A percentile compares a stretch with the other conserved stretches of the same genome.
phyloP scores from a whole-genome alignment of 192 early-diverging fungal genomes.

The Coemansia umbellata region DNA sequence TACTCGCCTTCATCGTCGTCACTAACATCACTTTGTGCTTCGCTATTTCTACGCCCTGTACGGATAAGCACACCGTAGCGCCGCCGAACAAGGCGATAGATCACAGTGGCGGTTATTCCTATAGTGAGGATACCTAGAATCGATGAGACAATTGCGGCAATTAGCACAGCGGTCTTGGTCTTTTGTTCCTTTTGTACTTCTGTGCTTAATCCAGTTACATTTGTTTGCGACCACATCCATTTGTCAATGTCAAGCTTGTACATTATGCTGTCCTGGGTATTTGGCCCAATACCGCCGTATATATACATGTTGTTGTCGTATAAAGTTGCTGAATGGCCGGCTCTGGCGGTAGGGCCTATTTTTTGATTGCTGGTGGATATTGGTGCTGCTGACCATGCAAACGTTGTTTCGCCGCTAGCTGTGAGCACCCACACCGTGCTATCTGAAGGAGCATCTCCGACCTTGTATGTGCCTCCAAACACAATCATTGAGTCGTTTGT shows the following conservation, averaged over 20 bases:
- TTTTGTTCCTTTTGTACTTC: slow-evolving; percentile 14
- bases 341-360: slow-evolving; percentile 52
- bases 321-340: slow-evolving; percentile 64
- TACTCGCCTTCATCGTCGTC: not conserved
- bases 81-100: slow-evolving; percentile 39
- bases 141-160: slow-evolving; percentile 48
- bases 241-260: slow-evolving; percentile 58
- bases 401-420: slow-evolving; percentile 8
- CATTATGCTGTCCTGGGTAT: slow-evolving; percentile 57
- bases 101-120: slow-evolving; percentile 42
- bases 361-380: slow-evolving; percentile 18
- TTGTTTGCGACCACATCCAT: slow-evolving; percentile 62
- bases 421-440: slow-evolving; percentile 52
- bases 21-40: slow-evolving; percentile 6
- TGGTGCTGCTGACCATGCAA: slow-evolving; percentile 48
- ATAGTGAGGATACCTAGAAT: slow-evolving; percentile 46
- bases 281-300: slow-evolving; percentile 62
- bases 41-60: slow-evolving; percentile 6
- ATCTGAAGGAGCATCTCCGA: slow-evolving; percentile 40
- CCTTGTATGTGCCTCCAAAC: slow-evolving; percentile 55
- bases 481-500: slow-evolving; percentile 63
- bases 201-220: slow-evolving; percentile 18
- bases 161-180: slow-evolving; percentile 41
- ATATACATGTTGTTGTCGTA: slow-evolving; percentile 60
- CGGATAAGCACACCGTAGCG: slow-evolving; percentile 8